These are phyloP conservation scores for Penicillium olsonii DNA, from an alignment of 2,329 filamentous ascomycete species.

Conservation along the genomic window DNA sequence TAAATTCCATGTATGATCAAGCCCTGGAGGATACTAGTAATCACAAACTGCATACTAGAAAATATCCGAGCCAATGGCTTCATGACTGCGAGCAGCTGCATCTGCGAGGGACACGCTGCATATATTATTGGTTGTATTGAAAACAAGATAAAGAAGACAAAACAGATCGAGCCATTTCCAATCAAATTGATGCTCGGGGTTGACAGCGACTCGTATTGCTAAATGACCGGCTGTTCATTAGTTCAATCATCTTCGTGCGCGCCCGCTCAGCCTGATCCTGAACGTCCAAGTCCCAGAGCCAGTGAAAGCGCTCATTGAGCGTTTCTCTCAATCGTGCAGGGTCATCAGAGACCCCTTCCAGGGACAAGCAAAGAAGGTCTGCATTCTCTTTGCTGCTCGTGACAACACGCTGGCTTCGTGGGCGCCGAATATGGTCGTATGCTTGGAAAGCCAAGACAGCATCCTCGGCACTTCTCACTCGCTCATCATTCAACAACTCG, in stretches of 20 bases:
- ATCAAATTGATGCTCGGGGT: too few relatives aligned
- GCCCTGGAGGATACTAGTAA: too few relatives aligned
- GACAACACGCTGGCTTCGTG: conserved; percentile 53
- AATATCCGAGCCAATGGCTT: too few relatives aligned
- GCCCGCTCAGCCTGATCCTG: conserved; percentile 28
- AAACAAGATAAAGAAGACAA: too few relatives aligned
- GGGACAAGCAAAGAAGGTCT: conserved; percentile 29
- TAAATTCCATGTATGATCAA: too few relatives aligned
- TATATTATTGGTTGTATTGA: too few relatives aligned
- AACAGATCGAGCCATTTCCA: too few relatives aligned
- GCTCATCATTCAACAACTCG: conserved; percentile 47
- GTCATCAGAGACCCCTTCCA: conserved; percentile 30
- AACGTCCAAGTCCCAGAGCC: conserved; percentile 39
- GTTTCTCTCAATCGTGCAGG: conserved; percentile 26
- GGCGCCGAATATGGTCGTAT: conserved; percentile 53
- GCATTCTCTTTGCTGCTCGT: conserved; percentile 52
- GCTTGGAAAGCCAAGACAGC: conserved; percentile 52
- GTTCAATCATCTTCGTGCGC: conserved; percentile 16
- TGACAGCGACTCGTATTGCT: too few relatives aligned
- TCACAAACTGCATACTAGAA: too few relatives aligned
- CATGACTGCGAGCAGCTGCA: too few relatives aligned
- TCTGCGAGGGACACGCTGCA: too few relatives aligned
- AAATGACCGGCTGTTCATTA: background rate
- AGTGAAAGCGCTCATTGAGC: conserved; percentile 27
- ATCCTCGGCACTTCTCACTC: conserved; percentile 32